Conservation (phyloP, 495 filamentous ascomycete species). For the Neurospora tetrasperma region DNA sequence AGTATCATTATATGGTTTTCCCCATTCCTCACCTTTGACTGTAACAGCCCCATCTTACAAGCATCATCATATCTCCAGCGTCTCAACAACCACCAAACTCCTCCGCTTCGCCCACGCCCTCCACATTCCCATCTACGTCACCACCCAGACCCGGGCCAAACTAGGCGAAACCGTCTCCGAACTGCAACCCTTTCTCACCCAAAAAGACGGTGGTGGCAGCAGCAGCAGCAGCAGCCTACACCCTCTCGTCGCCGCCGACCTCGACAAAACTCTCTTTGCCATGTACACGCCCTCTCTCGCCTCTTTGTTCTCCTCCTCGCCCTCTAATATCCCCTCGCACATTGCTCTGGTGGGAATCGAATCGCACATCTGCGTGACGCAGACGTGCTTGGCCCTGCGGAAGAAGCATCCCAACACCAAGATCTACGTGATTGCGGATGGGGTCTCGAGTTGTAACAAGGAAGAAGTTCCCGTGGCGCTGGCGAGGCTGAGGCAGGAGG, state of each 20-base stretch:
- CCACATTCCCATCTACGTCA: slow-evolving; percentile 66
- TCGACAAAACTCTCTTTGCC: slow-evolving; percentile 84
- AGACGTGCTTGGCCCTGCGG: slow-evolving; percentile 78
- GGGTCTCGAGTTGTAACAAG: slow-evolving; percentile 72
- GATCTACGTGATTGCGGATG: slow-evolving; percentile 88
- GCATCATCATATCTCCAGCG: slow-evolving; percentile 4
- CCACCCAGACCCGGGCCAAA: slow-evolving; percentile 67
- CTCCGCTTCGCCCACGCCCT: slow-evolving; percentile 49
- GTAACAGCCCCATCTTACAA: too few relatives aligned
- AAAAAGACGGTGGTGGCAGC: neutral
- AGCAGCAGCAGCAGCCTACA: neutral
- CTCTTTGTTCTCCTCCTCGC: slow-evolving; percentile 31
- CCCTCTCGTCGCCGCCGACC: slow-evolving; percentile 37
- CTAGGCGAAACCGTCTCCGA: slow-evolving; percentile 73
- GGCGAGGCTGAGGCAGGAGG: slow-evolving; percentile 59
- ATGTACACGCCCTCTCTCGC: slow-evolving; percentile 54
- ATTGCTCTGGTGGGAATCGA: slow-evolving; percentile 80
- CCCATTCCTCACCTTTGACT: too few relatives aligned
- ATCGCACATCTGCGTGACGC: slow-evolving; percentile 86
- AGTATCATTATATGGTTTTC: neutral
- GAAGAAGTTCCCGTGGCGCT: slow-evolving; percentile 77
- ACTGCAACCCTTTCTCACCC: slow-evolving; percentile 30
- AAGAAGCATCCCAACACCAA: slow-evolving; percentile 49
- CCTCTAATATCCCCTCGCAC: slow-evolving; percentile 12
- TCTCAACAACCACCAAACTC: slow-evolving; percentile 45